Base-by-base conservation (phyloP, 2,329 filamentous ascomycete genomes). In the Ceratocystis harringtonii region DNA sequence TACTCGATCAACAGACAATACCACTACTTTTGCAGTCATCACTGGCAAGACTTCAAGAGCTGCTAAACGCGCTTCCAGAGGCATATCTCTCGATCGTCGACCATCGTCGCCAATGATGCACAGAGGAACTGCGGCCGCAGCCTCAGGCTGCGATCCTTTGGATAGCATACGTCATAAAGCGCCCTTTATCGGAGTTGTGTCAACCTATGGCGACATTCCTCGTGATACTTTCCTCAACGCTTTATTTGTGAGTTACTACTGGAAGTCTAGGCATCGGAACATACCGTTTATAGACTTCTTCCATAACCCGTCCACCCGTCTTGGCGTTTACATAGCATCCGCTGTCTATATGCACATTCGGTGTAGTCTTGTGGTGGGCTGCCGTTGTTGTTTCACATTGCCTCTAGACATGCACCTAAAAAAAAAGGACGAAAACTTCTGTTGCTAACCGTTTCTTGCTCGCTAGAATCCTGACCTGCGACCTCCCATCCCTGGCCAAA, bases 151-250 rank as follows among this genome's bases (percentile, higher is more conserved):
- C 43, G 52, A 58, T 30, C 28, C 32, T 15, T 28, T 67, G 6
- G 66, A 65, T 15, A 52, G 36, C 30, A 65, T 67, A n/a, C 60
- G 62, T 45, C 60, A 65, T 63, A 65, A 63, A 48, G 48, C 60
- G 1, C 66, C 66, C 10, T 67, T 67, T 50, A 48, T 67, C 10
- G 66, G 66, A 28, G 66, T 67, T 48, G 66, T 67, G 8, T 67
- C 66, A n/a, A 67, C 66, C 10, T 61, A 65, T 36, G 66, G 66
- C 7, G 62, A 65, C 10, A 50, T 36, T 4, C 30, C 45, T 17
- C 57, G 66, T 15, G 66, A 67, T 41, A 62, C 48, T 25, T 67
- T 65, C 58, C 58, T 67, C 12, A 45, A 65, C 30, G 58, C 58
- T 17, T 25, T 67, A 36, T 67, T 67, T 67, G 66, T 67, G 62